Conservation (phyloP, 2,329 filamentous ascomycete genomes). For the Ramularia collo-cygni region DNA sequence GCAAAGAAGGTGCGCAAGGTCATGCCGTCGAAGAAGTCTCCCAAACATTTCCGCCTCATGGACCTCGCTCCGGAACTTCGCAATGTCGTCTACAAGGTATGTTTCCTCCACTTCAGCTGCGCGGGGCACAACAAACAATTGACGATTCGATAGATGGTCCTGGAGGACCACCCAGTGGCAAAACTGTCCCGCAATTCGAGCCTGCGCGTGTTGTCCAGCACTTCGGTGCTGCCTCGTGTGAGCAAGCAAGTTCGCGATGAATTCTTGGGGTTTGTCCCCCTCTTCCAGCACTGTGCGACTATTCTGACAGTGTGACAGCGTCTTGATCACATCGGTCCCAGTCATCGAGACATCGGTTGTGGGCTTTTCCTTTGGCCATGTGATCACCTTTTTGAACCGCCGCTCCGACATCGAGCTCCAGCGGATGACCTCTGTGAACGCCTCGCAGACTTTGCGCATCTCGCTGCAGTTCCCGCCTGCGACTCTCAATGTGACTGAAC, state of each 20-base stretch:
- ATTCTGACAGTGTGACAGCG: too few relatives aligned
- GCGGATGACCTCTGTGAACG: too few relatives aligned
- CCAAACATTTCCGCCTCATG: conserved; percentile 1
- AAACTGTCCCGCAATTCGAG: neutral
- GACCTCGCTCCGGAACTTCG: conserved; percentile 11
- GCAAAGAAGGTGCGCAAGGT: too few relatives aligned
- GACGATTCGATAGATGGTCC: neutral
- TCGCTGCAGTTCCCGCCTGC: too few relatives aligned
- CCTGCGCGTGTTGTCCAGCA: neutral
- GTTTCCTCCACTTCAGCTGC: too few relatives aligned
- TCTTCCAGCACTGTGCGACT: neutral
- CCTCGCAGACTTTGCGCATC: too few relatives aligned
- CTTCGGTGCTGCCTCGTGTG: conserved; percentile 1
- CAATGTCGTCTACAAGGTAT: conserved; percentile 10
- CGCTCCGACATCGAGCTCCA: conserved; percentile 2
- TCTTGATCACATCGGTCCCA: neutral
- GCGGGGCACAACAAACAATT: too few relatives aligned
- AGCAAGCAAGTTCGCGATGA: conserved; percentile 1
- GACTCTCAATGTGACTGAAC: too few relatives aligned
- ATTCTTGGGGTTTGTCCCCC: neutral
- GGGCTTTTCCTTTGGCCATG: conserved; percentile 2
- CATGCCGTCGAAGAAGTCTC: neutral
- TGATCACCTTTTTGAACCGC: conserved; percentile 7
- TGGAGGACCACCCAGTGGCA: neutral
- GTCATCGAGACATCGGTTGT: neutral